Evolutionary conservation across 306 rosid genomes (phyloP).

Genomic region (Cajanus cajan): DNA sequence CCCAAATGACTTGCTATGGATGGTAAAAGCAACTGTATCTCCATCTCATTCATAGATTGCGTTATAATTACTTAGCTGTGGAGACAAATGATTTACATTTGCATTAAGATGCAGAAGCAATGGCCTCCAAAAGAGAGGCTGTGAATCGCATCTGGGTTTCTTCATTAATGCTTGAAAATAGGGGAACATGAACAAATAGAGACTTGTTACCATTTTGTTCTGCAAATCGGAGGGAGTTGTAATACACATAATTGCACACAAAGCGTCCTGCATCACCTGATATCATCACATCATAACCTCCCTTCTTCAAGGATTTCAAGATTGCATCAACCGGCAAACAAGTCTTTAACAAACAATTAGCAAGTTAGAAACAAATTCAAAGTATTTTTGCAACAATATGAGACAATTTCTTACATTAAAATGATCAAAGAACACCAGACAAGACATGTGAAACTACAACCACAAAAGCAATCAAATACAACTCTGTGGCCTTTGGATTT

Average conservation of each 20-base stretch:
- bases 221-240: constrained; percentile 77
- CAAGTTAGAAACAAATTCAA: constrained; percentile 27
- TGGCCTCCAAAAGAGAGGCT: constrained; percentile 72
- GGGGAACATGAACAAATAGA: constrained; percentile 83
- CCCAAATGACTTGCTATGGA: constrained; percentile 3
- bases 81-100: constrained; percentile 35
- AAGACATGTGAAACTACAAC: too few species aligned
- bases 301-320: constrained; percentile 52
- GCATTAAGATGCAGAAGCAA: constrained; percentile 58
- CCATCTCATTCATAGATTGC: neutral
- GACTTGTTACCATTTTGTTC: constrained; percentile 85
- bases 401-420: too few species aligned
- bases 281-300: constrained; percentile 48
- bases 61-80: constrained; percentile 34
- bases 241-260: constrained; percentile 87
- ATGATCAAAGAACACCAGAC: too few species aligned
- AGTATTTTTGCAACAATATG: too few species aligned
- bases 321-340: constrained; percentile 49
- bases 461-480: too few species aligned
- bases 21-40: constrained; percentile 11
- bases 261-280: constrained; percentile 86
- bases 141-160: constrained; percentile 72
- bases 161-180: constrained; percentile 66
- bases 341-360: constrained; percentile 52
- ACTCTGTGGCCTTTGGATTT: too few species aligned